phyloP scores from a whole-genome alignment of 2,329 filamentous ascomycete species.

The Aspergillus persii region DNA sequence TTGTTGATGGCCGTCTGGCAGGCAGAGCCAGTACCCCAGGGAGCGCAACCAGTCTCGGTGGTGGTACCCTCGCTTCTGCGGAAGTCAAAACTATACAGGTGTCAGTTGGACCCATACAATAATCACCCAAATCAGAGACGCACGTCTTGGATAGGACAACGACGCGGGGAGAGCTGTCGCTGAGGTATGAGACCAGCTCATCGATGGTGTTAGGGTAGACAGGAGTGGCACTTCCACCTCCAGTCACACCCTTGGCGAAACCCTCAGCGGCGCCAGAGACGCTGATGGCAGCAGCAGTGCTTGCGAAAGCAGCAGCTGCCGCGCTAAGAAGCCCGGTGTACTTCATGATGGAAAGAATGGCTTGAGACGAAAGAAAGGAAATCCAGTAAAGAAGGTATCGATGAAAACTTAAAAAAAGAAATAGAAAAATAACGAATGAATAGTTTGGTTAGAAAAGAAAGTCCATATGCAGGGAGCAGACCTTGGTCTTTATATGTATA shows the following conservation, averaged over 20 bases:
- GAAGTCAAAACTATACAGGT: constrained; percentile 17
- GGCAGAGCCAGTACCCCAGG: constrained; percentile 52
- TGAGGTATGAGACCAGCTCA: constrained; percentile 60
- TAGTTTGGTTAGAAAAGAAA: background rate
- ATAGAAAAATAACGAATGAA: background rate
- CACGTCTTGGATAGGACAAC: constrained; percentile 47
- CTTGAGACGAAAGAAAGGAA: constrained; percentile 4
- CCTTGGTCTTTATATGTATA: background rate
- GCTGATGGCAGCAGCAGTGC: constrained; percentile 15
- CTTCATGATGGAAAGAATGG: constrained; percentile 17
- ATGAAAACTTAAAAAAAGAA: background rate
- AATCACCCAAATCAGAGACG: background rate
- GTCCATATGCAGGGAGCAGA: background rate
- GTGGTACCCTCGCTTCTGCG: constrained; percentile 35
- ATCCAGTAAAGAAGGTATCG: constrained; percentile 1
- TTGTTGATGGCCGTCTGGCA: constrained; percentile 63
- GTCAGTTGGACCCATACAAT: no score
- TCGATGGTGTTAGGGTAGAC: constrained; percentile 54
- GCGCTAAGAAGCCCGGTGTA: constrained; percentile 14
- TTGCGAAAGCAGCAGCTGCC: constrained; percentile 16
- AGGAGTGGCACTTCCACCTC: constrained; percentile 55
- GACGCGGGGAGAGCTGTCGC: constrained; percentile 52
- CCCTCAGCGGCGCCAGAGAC: constrained; percentile 43
- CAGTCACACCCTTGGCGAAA: constrained; percentile 57
- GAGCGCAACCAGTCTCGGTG: constrained; percentile 56